These are phyloP conservation scores for Epicoccum nigrum DNA, from an alignment of 2,329 filamentous ascomycete genomes.

Conservation along the genomic window DNA sequence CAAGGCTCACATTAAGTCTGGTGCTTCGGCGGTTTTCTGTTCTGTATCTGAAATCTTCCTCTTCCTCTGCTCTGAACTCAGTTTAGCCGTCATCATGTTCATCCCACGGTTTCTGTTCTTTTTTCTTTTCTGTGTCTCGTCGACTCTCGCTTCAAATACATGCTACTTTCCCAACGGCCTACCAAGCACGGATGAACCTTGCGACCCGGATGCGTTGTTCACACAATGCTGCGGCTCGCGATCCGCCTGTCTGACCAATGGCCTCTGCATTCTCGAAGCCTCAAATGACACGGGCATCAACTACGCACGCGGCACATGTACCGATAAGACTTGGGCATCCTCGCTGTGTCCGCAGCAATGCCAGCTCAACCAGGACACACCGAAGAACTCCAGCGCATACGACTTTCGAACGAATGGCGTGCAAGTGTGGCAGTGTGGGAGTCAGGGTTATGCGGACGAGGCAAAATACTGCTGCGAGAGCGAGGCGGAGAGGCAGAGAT, in stretches of 20 bases:
- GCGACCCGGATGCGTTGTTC: constrained; percentile 12
- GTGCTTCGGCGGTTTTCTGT: no score
- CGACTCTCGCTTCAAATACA: background rate
- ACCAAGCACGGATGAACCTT: constrained; percentile 11
- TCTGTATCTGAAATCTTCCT: no score
- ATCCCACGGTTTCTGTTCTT: no score
- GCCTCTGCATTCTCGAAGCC: constrained; percentile 17
- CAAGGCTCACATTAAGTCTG: no score
- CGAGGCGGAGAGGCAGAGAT: constrained; percentile 15
- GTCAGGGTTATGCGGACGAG: constrained; percentile 15
- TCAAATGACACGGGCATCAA: constrained; percentile 17
- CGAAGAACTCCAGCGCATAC: constrained; percentile 11
- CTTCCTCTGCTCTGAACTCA: no score
- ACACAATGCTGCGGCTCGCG: constrained; percentile 20
- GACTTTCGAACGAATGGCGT: constrained; percentile 18
- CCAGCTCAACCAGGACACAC: background rate
- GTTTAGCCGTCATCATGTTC: no score
- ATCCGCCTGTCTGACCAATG: constrained; percentile 18
- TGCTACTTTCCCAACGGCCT: constrained; percentile 23
- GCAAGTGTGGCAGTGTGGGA: constrained; percentile 19
- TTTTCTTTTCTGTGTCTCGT: no score
- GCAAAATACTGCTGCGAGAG: constrained; percentile 23
- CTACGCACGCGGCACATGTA: constrained; percentile 21
- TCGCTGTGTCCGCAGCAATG: constrained; percentile 19
- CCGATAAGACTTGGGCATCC: constrained; percentile 14